Evolutionary conservation across 2,329 filamentous ascomycete species (phyloP).

Genomic region (Pyricularia sp.): DNA sequence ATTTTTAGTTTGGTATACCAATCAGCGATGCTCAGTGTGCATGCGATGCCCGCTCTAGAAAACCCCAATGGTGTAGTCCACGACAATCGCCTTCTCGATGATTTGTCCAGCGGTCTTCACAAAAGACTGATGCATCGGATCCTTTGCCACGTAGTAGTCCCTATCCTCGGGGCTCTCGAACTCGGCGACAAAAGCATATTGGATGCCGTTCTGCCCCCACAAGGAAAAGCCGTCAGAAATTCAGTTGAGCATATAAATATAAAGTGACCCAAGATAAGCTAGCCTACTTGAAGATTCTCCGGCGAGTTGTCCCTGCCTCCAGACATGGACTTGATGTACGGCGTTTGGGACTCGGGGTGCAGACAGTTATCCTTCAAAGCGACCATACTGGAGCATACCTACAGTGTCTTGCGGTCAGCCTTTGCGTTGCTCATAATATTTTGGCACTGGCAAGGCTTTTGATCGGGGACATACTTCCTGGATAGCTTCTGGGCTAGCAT

Average conservation of each 20-base stretch:
- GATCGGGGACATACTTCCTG: neutral
- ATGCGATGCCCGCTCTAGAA: neutral
- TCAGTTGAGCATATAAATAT: neutral
- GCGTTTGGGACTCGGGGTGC: slow-evolving; percentile 45
- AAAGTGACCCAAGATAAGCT: neutral
- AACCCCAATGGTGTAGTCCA: neutral
- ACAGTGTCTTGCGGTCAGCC: neutral
- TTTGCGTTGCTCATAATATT: neutral
- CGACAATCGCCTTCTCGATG: neutral
- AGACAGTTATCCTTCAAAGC: slow-evolving; percentile 47
- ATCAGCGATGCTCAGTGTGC: too few relatives aligned
- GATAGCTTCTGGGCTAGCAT: neutral
- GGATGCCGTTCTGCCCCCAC: slow-evolving; percentile 46
- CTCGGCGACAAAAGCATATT: slow-evolving; percentile 57
- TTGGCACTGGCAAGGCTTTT: neutral
- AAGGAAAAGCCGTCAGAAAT: neutral
- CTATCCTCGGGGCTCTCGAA: slow-evolving; percentile 54
- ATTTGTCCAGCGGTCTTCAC: slow-evolving; percentile 29
- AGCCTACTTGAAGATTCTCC: slow-evolving; percentile 47
- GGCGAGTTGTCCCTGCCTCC: slow-evolving; percentile 52
- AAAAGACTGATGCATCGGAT: slow-evolving; percentile 54
- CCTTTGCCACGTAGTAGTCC: slow-evolving; percentile 55
- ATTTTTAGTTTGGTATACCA: too few relatives aligned
- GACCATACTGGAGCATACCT: slow-evolving; percentile 19
- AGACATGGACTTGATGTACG: slow-evolving; percentile 48